Percentiles rank a stretch among this genome's conserved stretches.
These are phyloP conservation scores for Paramecium octaurelia DNA, from an alignment of 73 alveolate genomes.

Conservation along the genomic window DNA sequence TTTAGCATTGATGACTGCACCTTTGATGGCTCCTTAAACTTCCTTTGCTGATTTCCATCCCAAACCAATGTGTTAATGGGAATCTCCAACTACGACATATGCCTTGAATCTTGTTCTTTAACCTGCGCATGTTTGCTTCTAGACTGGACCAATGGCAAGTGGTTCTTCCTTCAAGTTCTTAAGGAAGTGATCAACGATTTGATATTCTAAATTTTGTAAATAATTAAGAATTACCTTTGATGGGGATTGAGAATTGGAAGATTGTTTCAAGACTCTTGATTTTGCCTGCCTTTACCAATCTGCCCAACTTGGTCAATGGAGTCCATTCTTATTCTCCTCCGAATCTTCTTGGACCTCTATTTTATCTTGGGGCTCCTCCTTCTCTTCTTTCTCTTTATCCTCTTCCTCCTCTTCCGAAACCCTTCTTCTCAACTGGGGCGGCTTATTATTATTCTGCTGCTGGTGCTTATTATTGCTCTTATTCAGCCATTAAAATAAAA, in stretches of 20 bases:
- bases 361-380: conserved; percentile 77
- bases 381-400: conserved; percentile 73
- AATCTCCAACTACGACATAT: conserved; percentile 98
- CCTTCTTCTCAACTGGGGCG: conserved; percentile 38
- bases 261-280: conserved; percentile 97
- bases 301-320: conserved; percentile 98
- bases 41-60: conserved; percentile 99
- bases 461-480: conserved; percentile 26
- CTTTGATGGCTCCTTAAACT: conserved; percentile 99
- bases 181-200: conserved; percentile 78
- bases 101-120: conserved; percentile 99
- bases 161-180: conserved; percentile 98
- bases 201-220: conserved; percentile 72
- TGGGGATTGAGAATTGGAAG: conserved; percentile 98
- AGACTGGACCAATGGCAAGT: conserved; percentile 99
- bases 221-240: conserved; percentile 94
- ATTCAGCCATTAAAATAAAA: neutral
- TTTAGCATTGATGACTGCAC: conserved; percentile 98
- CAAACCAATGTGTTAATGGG: conserved; percentile 99
- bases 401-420: conserved; percentile 53
- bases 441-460: neutral
- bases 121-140: conserved; percentile 99
- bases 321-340: conserved; percentile 98
- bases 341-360: conserved; percentile 92
- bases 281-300: conserved; percentile 97